Evolutionary conservation across 768 basidiomycete species (phyloP).

Genomic region (Suillus weaverae): DNA sequence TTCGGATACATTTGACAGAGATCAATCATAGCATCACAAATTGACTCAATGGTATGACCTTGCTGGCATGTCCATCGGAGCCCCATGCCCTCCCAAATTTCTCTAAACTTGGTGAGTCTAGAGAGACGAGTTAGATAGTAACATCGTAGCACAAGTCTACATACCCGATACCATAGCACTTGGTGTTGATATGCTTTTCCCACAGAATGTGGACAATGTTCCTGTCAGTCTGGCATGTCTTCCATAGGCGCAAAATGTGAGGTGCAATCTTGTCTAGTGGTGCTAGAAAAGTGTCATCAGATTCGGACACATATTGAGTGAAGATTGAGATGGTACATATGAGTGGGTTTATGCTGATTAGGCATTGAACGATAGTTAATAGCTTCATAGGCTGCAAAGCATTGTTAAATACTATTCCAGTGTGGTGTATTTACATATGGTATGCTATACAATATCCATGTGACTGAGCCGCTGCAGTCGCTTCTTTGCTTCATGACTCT

Average conservation of each 20-base stretch:
- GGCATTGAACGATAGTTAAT: background rate
- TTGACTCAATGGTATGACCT: background rate
- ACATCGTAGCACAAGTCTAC: background rate
- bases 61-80: background rate
- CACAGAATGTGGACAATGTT: background rate
- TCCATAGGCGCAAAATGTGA: background rate
- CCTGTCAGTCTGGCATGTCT: background rate
- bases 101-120: too few relatives aligned
- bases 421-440: too few relatives aligned
- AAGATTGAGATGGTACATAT: background rate
- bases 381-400: background rate
- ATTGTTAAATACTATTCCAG: background rate
- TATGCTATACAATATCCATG: background rate
- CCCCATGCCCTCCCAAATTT: background rate
- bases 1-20: background rate
- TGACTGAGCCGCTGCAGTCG: background rate
- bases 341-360: slow-evolving; percentile 3
- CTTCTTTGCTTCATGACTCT: too few relatives aligned
- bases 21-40: background rate
- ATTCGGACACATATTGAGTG: background rate
- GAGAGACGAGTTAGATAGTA: too few relatives aligned
- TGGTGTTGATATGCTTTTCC: background rate
- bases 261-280: background rate
- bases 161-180: background rate
- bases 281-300: background rate